These are phyloP conservation scores for Beauveria sp. DNA, from an alignment of 2,329 filamentous ascomycete genomes.

Conservation along the genomic window DNA sequence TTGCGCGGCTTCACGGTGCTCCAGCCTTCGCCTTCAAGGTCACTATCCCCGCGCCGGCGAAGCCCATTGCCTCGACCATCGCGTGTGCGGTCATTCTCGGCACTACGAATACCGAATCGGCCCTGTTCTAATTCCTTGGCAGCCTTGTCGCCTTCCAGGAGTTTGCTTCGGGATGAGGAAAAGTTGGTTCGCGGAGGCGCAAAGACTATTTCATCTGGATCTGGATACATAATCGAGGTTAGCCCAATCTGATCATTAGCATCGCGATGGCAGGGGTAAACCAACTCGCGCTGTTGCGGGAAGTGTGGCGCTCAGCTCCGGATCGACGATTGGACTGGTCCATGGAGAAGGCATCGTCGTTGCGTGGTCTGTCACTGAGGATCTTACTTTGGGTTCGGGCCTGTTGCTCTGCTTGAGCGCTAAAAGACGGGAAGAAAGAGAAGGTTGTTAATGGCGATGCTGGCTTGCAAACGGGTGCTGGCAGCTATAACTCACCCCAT, in stretches of 20 bases:
- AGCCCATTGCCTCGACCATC: slow-evolving; percentile 39
- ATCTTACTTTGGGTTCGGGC: slow-evolving; percentile 38
- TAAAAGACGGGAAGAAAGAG: slow-evolving; percentile 19
- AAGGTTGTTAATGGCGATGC: not conserved
- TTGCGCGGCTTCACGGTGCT: slow-evolving; percentile 66
- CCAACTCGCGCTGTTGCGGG: slow-evolving; percentile 51
- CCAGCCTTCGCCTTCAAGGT: slow-evolving; percentile 64
- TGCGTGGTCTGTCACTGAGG: slow-evolving; percentile 35
- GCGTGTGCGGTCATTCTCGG: slow-evolving; percentile 43
- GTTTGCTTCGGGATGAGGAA: slow-evolving; percentile 61
- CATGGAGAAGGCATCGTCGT: slow-evolving; percentile 35
- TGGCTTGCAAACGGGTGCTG: not conserved
- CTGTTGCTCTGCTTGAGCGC: slow-evolving; percentile 37
- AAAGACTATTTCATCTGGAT: slow-evolving; percentile 74
- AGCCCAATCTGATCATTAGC: not conserved
- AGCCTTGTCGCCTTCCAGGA: slow-evolving; percentile 46
- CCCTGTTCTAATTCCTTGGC: slow-evolving; percentile 47
- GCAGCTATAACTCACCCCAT: slow-evolving; percentile 64
- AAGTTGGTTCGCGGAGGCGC: slow-evolving; percentile 80
- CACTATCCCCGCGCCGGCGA: slow-evolving; percentile 47
- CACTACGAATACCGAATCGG: slow-evolving; percentile 51
- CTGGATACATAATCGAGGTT: slow-evolving; percentile 29
- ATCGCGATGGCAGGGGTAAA: slow-evolving; percentile 13
- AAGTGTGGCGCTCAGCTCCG: slow-evolving; percentile 44
- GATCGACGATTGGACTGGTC: slow-evolving; percentile 46